Conservation (phyloP, 208 protist species). For the Crithidia expoeki region DNA sequence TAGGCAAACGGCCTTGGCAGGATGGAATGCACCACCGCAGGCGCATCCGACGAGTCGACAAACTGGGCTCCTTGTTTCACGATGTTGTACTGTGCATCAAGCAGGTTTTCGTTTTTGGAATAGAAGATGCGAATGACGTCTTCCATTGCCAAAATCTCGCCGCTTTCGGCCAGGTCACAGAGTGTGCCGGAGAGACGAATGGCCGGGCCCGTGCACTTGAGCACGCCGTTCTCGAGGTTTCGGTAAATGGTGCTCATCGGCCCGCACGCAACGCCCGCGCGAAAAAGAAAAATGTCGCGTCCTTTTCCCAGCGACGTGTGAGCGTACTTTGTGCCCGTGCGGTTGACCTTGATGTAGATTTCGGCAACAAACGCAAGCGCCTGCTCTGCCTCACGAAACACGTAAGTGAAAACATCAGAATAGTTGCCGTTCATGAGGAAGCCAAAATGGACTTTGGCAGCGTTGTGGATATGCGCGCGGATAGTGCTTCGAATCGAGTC, state of each 20-base stretch:
- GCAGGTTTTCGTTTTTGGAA: slow-evolving; percentile 69
- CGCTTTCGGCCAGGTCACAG: slow-evolving; percentile 64
- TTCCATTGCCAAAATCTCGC: slow-evolving; percentile 80
- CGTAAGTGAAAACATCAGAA: slow-evolving; percentile 80
- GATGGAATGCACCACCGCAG: slow-evolving; percentile 77
- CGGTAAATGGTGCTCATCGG: slow-evolving; percentile 74
- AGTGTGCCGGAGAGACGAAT: slow-evolving; percentile 74
- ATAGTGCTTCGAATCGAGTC: slow-evolving; percentile 54
- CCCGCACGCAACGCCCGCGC: slow-evolving; percentile 65
- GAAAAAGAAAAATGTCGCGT: slow-evolving; percentile 63
- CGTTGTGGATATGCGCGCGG: slow-evolving; percentile 43
- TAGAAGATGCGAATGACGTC: slow-evolving; percentile 77
- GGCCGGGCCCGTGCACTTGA: slow-evolving; percentile 72
- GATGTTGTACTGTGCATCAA: slow-evolving; percentile 84
- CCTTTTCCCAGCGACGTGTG: slow-evolving; percentile 37
- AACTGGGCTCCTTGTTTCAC: slow-evolving; percentile 58
- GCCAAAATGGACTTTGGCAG: slow-evolving; percentile 68
- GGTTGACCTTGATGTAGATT: slow-evolving; percentile 75
- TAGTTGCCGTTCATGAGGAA: slow-evolving; percentile 87
- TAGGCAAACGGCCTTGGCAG: slow-evolving; percentile 76
- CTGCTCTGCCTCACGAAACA: slow-evolving; percentile 80
- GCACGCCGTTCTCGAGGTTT: slow-evolving; percentile 48
- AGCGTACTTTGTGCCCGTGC: slow-evolving; percentile 69
- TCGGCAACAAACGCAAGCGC: slow-evolving; percentile 76
- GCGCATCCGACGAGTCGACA: slow-evolving; percentile 44